These are phyloP conservation scores for Picochlorum sp. DNA, from an alignment of 139 green algal species.

Conservation along the genomic window DNA sequence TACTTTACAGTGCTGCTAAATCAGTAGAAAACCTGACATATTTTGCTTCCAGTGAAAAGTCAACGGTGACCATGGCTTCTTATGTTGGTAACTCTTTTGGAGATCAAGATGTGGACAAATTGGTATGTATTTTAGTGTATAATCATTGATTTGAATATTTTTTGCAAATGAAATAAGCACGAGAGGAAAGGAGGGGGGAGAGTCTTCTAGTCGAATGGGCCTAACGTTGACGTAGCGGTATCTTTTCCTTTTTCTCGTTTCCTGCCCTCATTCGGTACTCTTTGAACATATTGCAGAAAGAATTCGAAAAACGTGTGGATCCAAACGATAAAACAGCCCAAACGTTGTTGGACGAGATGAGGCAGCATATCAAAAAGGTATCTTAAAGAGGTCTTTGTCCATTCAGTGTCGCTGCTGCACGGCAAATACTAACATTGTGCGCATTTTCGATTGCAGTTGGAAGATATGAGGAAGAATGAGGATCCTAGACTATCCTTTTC, in stretches of 20 bases:
- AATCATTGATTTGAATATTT: not conserved
- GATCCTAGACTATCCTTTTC: conserved; percentile 86
- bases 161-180: too few species aligned
- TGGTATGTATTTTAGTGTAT: conserved; percentile 29
- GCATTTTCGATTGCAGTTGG: conserved; percentile 47
- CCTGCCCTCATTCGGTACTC: not conserved
- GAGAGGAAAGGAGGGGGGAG: not conserved
- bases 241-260: too few species aligned
- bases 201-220: too few species aligned
- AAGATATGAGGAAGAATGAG: conserved; percentile 72
- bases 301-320: conserved; percentile 39
- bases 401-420: not conserved
- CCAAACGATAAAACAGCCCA: conserved; percentile 60
- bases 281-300: conserved; percentile 5
- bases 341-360: conserved; percentile 78
- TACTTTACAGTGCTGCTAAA: too few species aligned
- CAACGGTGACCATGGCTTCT: conserved; percentile 20
- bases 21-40: too few species aligned
- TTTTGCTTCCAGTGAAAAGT: too few species aligned
- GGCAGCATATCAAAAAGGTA: conserved; percentile 77
- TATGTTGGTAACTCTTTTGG: conserved; percentile 57
- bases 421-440: not conserved
- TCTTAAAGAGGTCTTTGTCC: not conserved
- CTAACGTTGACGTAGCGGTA: too few species aligned
- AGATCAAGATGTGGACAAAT: conserved; percentile 39